Base-by-base conservation (phyloP, 2,329 filamentous ascomycete genomes). In the Exophiala sp. region DNA sequence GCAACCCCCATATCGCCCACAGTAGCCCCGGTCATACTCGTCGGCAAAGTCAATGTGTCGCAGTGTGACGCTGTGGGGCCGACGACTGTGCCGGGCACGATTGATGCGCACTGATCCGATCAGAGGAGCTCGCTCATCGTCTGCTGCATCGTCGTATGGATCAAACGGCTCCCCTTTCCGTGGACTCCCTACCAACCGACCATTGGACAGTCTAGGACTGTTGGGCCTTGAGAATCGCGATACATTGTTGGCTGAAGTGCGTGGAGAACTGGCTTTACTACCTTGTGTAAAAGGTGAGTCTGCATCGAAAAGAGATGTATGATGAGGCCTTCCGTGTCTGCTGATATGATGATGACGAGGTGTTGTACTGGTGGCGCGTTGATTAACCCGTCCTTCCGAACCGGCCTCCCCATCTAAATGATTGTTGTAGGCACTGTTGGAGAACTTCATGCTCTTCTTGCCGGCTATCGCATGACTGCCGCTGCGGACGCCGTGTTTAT, bases 381-480 rank as follows among this genome's bases (percentile, higher is more conserved):
- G 73, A 52, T 74, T 79, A 61, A 79, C 82, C 50, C 82, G 76
- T 13, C 75, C 80, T 56, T 79, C 79, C 13, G 83, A 83, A 46
- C 83, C 81, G 49, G 84, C 80, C 14, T 89, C 84, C 42, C 77
- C 82, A 43, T 82, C 77, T 16, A 74, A 70, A 54, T 72, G 75
- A 56, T 79, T 80, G 58, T 74, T 82, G 67, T 87, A 88, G 1
- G 85, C 82, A 55, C 79, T 81, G 66, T 88, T 91, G 50, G 87
- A 86, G 64, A 97, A 97, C 64, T 96, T 97, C 88, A 95, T 96
- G 69, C 85, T 94, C 72, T 88, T 89, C 71, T 94, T 96, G 60
- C 85, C 80, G 7, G 79, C 78, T 14, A 85, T 74, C 43, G 77
- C 76, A 50, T 81, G 79, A 46, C 77, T 73, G 40, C 73, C 76